Base-by-base conservation (phyloP, 2,329 filamentous ascomycete genomes). In the Paracoccidioides lutzii region DNA sequence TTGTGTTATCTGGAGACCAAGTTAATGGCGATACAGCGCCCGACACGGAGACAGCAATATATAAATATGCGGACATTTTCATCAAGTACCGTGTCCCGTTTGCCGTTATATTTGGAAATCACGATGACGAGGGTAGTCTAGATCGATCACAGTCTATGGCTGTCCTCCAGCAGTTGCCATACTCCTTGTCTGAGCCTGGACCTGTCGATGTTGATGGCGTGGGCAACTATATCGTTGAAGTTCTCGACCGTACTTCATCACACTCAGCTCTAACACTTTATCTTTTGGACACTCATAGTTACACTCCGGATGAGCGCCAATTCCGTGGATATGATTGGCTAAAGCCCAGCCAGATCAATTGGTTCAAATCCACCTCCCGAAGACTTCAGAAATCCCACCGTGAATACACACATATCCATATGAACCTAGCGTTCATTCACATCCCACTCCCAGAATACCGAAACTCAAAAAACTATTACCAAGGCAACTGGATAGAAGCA, bases 251-350 rank as follows among this genome's bases (percentile, higher is more conserved):
- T 41, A 85, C 87, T 58, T 81, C 75, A 59, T 88, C 85, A 14
- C 90, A 97, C 71, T 94, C 90, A 1, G 93, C 93, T 4, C 73
- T 98, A 52, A 96, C 91, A 0, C 76, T 98, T n/a, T 98, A 96
- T 72, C 78, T 98, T 61, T 81, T 98, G 46, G 93, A 98, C 71
- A 90, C 90, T 0, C 93, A 98, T 69, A 80, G 87, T 3, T 95
- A 96, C 70, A 89, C 88, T 4, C 90, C 90, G 0, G 87, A 98
- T 66, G 89, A 96, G 71, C 81, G 83, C 55, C 83, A 88, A 58
- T 96, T 84, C 69, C 81, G 83, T n/a, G 93, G 93, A 50, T 98
- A 98, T 68, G 91, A 97, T 72, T 98, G 93, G 93, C 76, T 98
- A 66, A 97, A 97, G 73, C 84, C 84, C 46, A 90, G 81, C 63